Evolutionary conservation across 768 basidiomycete species (phyloP).

Genomic region (Leucocoprinus sp.): DNA sequence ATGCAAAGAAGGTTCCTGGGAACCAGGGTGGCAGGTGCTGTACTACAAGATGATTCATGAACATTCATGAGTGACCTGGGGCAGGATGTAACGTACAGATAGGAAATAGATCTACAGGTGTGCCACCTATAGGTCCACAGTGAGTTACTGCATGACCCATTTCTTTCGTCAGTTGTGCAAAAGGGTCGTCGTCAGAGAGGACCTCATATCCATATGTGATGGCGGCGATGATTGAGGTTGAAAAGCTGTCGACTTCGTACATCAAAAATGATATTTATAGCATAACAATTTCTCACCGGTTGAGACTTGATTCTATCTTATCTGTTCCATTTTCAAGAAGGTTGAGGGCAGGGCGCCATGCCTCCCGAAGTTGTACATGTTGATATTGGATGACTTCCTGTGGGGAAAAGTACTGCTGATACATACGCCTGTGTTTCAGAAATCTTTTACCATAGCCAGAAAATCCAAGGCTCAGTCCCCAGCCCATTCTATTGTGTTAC

Average conservation of each 20-base stretch:
- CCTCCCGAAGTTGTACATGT: neutral
- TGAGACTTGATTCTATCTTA: too few species aligned
- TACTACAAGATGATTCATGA: constrained; percentile 6
- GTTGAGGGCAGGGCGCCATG: neutral
- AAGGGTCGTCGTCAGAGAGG: neutral
- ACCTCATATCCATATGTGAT: neutral
- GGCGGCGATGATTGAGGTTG: neutral
- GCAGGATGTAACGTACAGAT: neutral
- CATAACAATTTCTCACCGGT: too few species aligned
- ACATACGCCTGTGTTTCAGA: neutral
- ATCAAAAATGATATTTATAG: too few species aligned
- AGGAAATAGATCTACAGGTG: constrained; percentile 4
- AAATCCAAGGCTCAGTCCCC: neutral
- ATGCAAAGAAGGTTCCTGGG: constrained; percentile 15
- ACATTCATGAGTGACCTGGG: neutral
- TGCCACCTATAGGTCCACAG: neutral
- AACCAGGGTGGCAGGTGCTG: constrained; percentile 19
- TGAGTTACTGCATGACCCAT: neutral
- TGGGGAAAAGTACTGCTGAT: neutral
- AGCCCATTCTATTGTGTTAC: neutral
- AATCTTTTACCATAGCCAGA: neutral
- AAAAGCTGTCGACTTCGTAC: too few species aligned
- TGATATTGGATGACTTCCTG: neutral
- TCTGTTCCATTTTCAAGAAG: neutral
- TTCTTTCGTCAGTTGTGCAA: neutral